Percentiles rank a stretch among this genome's conserved stretches.
Evolutionary conservation across 345 rosid species (phyloP).

Genomic region (Raphanus raphanistrum): DNA sequence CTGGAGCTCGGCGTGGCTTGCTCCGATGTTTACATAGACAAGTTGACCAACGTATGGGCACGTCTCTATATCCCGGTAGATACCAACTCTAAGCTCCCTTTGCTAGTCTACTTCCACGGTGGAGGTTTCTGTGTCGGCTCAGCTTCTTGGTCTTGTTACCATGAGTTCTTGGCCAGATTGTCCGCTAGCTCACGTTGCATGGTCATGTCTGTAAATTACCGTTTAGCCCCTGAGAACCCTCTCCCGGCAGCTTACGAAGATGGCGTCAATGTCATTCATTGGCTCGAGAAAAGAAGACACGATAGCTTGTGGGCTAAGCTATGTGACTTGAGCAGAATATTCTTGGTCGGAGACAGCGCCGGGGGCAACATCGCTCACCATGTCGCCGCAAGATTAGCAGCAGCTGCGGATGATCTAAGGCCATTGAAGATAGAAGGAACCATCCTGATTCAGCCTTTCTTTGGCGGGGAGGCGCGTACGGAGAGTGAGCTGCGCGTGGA

Average conservation of each 20-base stretch:
- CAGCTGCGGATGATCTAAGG: not conserved
- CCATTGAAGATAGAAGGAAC: conserved; percentile 50
- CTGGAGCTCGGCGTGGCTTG: conserved; percentile 51
- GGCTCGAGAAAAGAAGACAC: conserved; percentile 48
- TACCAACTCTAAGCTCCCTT: conserved; percentile 48
- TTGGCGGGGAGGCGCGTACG: conserved; percentile 59
- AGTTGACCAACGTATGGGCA: conserved; percentile 58
- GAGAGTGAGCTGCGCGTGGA: conserved; percentile 53
- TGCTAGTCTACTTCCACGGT: conserved; percentile 66
- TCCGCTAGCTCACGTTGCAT: conserved; percentile 47
- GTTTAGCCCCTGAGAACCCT: conserved; percentile 62
- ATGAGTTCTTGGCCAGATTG: conserved; percentile 51
- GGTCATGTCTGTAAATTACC: conserved; percentile 56
- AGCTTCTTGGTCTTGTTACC: conserved; percentile 66
- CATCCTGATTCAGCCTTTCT: conserved; percentile 62
- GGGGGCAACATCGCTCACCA: conserved; percentile 70
- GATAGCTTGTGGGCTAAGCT: conserved; percentile 39
- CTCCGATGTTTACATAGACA: conserved; percentile 51
- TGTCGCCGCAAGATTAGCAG: conserved; percentile 38
- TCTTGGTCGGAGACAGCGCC: conserved; percentile 71
- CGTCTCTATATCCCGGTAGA: conserved; percentile 59
- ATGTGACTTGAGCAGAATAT: conserved; percentile 45
- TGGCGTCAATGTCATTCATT: conserved; percentile 50
- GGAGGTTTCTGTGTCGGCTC: conserved; percentile 72
- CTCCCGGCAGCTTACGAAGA: conserved; percentile 73